Base-by-base conservation (phyloP, 495 filamentous ascomycete genomes). In the Staphylotrichum tortipilum region DNA sequence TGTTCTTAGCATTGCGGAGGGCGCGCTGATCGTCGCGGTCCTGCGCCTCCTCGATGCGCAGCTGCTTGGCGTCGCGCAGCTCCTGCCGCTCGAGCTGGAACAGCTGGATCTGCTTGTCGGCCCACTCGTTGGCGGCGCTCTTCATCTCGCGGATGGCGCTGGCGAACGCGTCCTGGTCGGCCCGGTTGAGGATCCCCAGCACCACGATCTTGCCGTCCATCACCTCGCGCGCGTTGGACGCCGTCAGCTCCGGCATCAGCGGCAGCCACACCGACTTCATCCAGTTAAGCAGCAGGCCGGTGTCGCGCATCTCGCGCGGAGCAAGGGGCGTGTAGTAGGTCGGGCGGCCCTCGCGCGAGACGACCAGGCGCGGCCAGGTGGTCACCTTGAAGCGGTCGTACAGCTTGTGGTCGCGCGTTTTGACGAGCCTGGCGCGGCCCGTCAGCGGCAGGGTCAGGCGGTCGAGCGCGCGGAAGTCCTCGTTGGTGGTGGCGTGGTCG, bases 221-320 rank as follows among this genome's bases (percentile, higher is more conserved):
- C 53, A 98, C 86, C 66, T 97, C 88, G 41, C 80, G 78, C 1
- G 92, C 88, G 63, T 98, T 98, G 19, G 84, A 80, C 19, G 86
- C 88, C 0, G 87, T 94, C 22, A 98, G 78, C 62, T 98, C 92
- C 3, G 92, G 92, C 15, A 98, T 88, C 47, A 98, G 91, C n/a
- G 92, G 92, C 28, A 95, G 76, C 94, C 94, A 98, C 19, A 94
- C 88, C 17, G 80, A 85, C 53, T 84, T 84, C 91, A 97, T 96
- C 92, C 92, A 98, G 49, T 73, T 73, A 3, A 95, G 77, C 15
- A 98, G 77, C 60, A 83, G 76, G 26, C 80, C 76, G 51, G 83
- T 82, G 54, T 97, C 89, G 38, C 92, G 80, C 86, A 95, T 95
- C 48, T 94, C 87, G 54, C 81, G 78, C 2, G 92, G 92, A 1